Percentiles rank a stretch among this genome's conserved stretches.
Evolutionary conservation across 805 yeast species (phyloP).

Genomic region (Suhomyces canberraensis): DNA sequence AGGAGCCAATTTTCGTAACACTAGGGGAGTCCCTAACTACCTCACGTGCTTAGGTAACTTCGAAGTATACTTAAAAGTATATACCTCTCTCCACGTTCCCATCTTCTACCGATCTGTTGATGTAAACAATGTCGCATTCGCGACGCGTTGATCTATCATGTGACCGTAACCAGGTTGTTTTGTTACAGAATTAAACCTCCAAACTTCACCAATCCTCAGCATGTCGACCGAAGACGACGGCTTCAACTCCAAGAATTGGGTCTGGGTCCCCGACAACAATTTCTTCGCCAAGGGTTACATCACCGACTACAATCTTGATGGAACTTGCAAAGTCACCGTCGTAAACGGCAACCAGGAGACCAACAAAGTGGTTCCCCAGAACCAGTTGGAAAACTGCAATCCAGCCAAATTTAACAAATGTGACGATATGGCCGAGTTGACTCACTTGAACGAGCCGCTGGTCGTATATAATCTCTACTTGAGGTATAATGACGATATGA

Average conservation of each 20-base stretch:
- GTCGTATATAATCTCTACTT: slow-evolving; percentile 81
- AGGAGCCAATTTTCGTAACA: too few species aligned
- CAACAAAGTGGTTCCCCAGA: slow-evolving; percentile 40
- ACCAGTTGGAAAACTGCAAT: slow-evolving; percentile 62
- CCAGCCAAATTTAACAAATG: slow-evolving; percentile 89
- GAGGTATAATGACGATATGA: slow-evolving; percentile 73
- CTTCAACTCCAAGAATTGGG: slow-evolving; percentile 53
- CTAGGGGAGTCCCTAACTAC: too few species aligned
- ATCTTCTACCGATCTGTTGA: not conserved
- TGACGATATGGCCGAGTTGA: slow-evolving; percentile 92
- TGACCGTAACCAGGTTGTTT: not conserved
- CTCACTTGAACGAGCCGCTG: slow-evolving; percentile 91
- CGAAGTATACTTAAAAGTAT: too few species aligned
- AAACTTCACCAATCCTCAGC: not conserved
- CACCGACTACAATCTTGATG: slow-evolving; percentile 39
- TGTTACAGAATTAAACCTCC: not conserved
- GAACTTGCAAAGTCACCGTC: slow-evolving; percentile 35
- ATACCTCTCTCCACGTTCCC: too few species aligned
- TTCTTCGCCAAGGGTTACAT: slow-evolving; percentile 63
- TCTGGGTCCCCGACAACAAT: slow-evolving; percentile 69
- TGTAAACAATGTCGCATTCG: not conserved
- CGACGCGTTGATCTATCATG: too few species aligned
- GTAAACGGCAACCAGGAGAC: slow-evolving; percentile 40
- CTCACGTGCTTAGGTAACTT: too few species aligned
- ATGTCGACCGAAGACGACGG: slow-evolving; percentile 27